These are phyloP conservation scores for Suillus placidus DNA, from an alignment of 768 basidiomycete species.

Conservation along the genomic window DNA sequence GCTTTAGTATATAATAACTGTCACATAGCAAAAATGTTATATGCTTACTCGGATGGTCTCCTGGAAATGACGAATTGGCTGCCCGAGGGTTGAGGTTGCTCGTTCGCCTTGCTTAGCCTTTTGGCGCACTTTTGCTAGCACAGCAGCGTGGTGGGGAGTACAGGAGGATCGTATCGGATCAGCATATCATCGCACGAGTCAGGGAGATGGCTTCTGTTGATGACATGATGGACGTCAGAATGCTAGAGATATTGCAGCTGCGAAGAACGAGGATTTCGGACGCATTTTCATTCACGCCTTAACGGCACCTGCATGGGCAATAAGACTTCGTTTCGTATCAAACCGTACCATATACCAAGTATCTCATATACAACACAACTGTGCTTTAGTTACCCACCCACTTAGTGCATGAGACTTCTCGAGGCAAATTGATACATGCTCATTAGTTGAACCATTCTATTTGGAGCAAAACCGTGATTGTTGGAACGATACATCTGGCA, in stretches of 20 bases:
- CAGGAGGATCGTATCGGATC: not conserved
- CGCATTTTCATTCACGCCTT: not conserved
- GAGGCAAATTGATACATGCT: not conserved
- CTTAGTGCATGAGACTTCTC: slow-evolving; percentile 10
- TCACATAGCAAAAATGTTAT: too few relatives aligned
- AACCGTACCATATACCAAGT: not conserved
- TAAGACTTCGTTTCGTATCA: not conserved
- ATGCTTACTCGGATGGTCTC: not conserved
- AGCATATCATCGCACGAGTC: not conserved
- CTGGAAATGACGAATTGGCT: not conserved
- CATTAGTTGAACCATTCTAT: not conserved
- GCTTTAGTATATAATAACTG: too few relatives aligned
- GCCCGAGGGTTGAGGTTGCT: not conserved
- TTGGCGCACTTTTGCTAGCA: not conserved
- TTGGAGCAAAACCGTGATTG: not conserved
- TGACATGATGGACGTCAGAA: not conserved
- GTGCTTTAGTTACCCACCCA: slow-evolving; percentile 17
- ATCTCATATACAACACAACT: not conserved
- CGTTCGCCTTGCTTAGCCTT: not conserved
- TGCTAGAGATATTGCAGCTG: not conserved
- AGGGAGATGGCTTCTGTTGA: not conserved
- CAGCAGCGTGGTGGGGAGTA: not conserved
- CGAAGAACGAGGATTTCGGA: not conserved
- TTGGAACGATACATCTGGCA: not conserved
- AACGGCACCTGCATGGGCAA: not conserved